phyloP scores from a whole-genome alignment of 2,329 filamentous ascomycete species.

The Leptosphaerulina australis region DNA sequence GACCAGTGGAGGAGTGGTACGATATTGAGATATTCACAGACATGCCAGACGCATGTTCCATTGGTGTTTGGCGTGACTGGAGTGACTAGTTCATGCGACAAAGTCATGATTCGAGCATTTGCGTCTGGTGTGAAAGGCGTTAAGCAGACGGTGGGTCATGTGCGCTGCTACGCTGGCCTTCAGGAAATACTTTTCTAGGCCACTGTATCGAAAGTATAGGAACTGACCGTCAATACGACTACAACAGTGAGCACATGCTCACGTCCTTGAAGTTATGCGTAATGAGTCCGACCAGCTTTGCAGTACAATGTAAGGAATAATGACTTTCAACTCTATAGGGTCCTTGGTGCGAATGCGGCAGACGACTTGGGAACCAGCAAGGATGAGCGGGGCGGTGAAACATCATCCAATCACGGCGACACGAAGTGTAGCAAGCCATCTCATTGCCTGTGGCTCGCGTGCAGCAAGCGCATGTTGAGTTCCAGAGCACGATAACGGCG shows the following conservation, averaged over 20 bases:
- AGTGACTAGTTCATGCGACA: slow-evolving; percentile 39
- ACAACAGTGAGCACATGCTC: slow-evolving; percentile 2
- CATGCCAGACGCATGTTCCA: slow-evolving; percentile 50
- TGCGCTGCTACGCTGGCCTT: slow-evolving; percentile 1
- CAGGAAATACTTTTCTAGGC: not conserved
- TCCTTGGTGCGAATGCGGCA: slow-evolving; percentile 14
- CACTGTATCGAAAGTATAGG: not conserved
- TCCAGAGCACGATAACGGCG: slow-evolving; percentile 25
- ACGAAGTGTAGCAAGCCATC: slow-evolving; percentile 33
- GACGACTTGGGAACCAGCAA: slow-evolving; percentile 18
- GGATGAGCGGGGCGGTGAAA: slow-evolving; percentile 30
- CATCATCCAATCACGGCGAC: slow-evolving; percentile 34
- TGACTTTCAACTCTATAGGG: not conserved
- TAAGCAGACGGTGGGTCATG: slow-evolving; percentile 15
- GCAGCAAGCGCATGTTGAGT: slow-evolving; percentile 30
- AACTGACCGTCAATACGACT: slow-evolving; percentile 6
- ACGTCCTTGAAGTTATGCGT: not conserved
- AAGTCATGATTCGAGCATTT: slow-evolving; percentile 19
- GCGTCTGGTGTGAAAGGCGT: slow-evolving; percentile 14
- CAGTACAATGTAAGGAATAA: slow-evolving; percentile 14
- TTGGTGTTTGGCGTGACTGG: slow-evolving; percentile 55
- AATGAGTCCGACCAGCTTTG: not conserved
- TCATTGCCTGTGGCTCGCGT: slow-evolving; percentile 30
- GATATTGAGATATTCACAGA: slow-evolving; percentile 56
- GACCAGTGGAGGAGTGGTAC: slow-evolving; percentile 57